Evolutionary conservation across 306 rosid genomes (phyloP).

Genomic region (Styphnolobium japonicum): DNA sequence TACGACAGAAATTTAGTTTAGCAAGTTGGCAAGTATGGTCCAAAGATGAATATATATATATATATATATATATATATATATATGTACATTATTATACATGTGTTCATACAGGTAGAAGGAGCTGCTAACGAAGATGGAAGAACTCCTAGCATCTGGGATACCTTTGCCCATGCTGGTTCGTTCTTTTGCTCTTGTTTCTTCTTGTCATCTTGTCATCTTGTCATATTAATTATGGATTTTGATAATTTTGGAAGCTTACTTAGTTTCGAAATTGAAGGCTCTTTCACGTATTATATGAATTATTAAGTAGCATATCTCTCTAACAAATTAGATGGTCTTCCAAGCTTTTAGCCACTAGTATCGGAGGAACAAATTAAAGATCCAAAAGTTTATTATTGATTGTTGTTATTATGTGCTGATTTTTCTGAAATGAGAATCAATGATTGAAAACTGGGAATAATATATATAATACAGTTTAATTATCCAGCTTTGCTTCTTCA

Average conservation of each 20-base stretch:
- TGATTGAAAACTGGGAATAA: neutral
- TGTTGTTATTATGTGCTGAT: neutral
- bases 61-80: too few species aligned
- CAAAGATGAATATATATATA: neutral
- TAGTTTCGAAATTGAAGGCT: neutral
- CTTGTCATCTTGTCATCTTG: neutral
- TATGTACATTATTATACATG: neutral
- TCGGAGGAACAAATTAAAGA: too few species aligned
- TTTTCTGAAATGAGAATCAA: neutral
- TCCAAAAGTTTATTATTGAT: too few species aligned
- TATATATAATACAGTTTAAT: neutral
- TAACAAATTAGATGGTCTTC: too few species aligned
- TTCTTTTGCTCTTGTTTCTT: neutral
- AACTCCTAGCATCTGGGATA: conserved; percentile 73
- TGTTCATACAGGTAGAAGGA: conserved; percentile 59
- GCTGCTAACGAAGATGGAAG: conserved; percentile 74
- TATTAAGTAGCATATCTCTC: too few species aligned
- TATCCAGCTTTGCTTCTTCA: neutral
- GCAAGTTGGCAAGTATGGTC: neutral
- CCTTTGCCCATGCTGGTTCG: conserved; percentile 49
- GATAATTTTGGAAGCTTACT: neutral
- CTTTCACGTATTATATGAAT: neutral
- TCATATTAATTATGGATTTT: neutral
- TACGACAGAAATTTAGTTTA: neutral
- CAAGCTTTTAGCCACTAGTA: neutral